These are phyloP conservation scores for Beauveria sp. DNA, from an alignment of 2,329 filamentous ascomycete genomes.

Conservation along the genomic window DNA sequence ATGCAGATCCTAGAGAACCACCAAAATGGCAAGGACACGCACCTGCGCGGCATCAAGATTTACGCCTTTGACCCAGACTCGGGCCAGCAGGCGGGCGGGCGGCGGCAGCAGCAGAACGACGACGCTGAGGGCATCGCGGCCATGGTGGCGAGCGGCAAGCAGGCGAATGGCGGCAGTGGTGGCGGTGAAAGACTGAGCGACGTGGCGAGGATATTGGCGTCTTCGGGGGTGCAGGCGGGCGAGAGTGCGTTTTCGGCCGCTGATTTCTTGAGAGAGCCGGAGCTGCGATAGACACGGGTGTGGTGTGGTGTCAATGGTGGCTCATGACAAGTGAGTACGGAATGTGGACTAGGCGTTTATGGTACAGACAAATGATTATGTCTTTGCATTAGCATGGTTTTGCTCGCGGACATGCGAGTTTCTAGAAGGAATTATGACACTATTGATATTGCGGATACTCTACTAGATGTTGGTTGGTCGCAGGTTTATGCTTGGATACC, in stretches of 20 bases:
- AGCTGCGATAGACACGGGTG: constrained; percentile 26
- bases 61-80: constrained; percentile 53
- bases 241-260: constrained; percentile 30
- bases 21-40: constrained; percentile 99
- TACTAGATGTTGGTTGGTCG: too few species aligned
- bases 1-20: constrained; percentile 92
- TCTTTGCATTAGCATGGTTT: neutral
- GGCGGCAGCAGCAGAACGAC: constrained; percentile 23
- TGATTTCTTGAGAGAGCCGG: constrained; percentile 36
- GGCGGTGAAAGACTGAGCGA: constrained; percentile 19
- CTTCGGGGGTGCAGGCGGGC: constrained; percentile 24
- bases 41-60: constrained; percentile 86
- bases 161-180: neutral
- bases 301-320: neutral
- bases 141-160: neutral
- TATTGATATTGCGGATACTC: neutral
- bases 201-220: constrained; percentile 21
- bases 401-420: neutral
- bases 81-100: constrained; percentile 21
- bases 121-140: constrained; percentile 11
- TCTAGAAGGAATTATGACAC: neutral
- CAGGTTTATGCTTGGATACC: too few species aligned
- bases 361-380: neutral
- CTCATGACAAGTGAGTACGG: neutral
- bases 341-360: neutral